Percentiles rank a stretch among this genome's conserved stretches.
Conservation (phyloP, 768 basidiomycete genomes). For the Daedalea quercina region DNA sequence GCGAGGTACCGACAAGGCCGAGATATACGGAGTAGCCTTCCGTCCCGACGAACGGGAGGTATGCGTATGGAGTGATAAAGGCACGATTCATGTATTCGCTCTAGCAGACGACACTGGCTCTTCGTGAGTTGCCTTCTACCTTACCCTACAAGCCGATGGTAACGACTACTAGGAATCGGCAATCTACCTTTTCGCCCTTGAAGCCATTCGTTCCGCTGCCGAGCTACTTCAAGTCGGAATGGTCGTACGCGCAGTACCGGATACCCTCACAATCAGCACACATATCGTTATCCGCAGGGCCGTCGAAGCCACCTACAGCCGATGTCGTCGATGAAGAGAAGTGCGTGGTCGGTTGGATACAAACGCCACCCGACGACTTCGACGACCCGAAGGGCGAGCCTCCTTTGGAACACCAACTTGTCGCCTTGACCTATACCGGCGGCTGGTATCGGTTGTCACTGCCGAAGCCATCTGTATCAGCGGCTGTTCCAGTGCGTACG, state of each 20-base stretch:
- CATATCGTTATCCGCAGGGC: constrained; percentile 68
- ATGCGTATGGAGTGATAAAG: constrained; percentile 94
- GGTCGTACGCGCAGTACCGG: constrained; percentile 91
- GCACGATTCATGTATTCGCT: constrained; percentile 87
- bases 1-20: constrained; percentile 83
- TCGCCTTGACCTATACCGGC: constrained; percentile 84
- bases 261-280: constrained; percentile 83
- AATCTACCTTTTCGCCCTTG: constrained; percentile 75
- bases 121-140: constrained; percentile 42
- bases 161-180: constrained; percentile 60
- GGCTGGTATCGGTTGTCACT: constrained; percentile 86
- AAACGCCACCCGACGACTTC: constrained; percentile 34
- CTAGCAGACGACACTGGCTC: constrained; percentile 53
- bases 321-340: constrained; percentile 77
- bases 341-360: constrained; percentile 84
- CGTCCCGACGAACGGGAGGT: constrained; percentile 81
- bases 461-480: constrained; percentile 29
- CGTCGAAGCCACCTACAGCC: constrained; percentile 43
- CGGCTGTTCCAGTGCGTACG: constrained; percentile 13
- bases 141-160: background rate
- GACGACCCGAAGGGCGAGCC: constrained; percentile 22
- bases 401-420: constrained; percentile 58
- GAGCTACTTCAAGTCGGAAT: constrained; percentile 91
- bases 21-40: constrained; percentile 87
- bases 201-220: constrained; percentile 78